phyloP scores from a whole-genome alignment of 164 flowering plant species.

The Annona cherimola region DNA sequence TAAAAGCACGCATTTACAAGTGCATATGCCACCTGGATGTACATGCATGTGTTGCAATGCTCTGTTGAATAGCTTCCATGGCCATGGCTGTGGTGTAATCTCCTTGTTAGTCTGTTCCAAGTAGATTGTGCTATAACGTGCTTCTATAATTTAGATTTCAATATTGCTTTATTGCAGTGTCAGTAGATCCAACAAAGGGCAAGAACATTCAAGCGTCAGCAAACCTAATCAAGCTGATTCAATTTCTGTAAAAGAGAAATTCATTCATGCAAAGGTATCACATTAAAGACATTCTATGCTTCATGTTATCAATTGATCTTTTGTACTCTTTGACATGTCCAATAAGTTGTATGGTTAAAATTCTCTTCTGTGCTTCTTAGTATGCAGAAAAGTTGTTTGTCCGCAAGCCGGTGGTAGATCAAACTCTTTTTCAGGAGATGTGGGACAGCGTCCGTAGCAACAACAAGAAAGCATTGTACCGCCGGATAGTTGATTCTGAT shows the following conservation, averaged over 20 bases:
- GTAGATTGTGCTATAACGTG: background rate
- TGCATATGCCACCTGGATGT: no score
- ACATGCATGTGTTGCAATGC: no score
- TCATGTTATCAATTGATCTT: background rate
- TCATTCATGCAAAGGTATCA: slow-evolving; percentile 83
- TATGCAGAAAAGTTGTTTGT: slow-evolving; percentile 75
- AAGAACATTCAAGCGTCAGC: slow-evolving; percentile 28
- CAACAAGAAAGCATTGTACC: slow-evolving; percentile 76
- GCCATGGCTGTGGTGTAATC: background rate
- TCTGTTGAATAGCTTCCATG: background rate
- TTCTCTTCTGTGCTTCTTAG: slow-evolving; percentile 31
- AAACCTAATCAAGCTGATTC: slow-evolving; percentile 67
- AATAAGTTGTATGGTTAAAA: background rate
- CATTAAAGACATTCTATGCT: background rate
- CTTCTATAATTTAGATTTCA: background rate
- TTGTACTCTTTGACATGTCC: background rate
- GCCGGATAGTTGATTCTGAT: slow-evolving; percentile 50
- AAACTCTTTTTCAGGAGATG: slow-evolving; percentile 50
- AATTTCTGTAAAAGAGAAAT: slow-evolving; percentile 71
- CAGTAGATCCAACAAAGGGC: slow-evolving; percentile 31
- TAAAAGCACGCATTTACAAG: no score
- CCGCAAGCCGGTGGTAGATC: slow-evolving; percentile 37
- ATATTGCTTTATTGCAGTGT: slow-evolving; percentile 33
- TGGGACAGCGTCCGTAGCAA: slow-evolving; percentile 68
- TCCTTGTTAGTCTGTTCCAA: background rate